Evolutionary conservation across 2,329 filamentous ascomycete species (phyloP).

Genomic region (Talaromyces funiculosus): DNA sequence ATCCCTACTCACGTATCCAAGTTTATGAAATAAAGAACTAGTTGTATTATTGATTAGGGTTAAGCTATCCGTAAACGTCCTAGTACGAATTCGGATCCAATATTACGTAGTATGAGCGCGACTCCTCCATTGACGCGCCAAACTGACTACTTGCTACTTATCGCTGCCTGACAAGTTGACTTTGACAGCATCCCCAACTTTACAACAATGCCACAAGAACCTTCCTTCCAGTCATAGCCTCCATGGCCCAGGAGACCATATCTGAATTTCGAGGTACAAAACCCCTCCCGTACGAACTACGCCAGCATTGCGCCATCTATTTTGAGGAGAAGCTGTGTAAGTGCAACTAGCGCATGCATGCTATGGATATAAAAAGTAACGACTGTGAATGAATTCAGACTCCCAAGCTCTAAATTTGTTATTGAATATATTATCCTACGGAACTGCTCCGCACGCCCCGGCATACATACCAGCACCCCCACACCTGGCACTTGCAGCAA

Average conservation of each 20-base stretch:
- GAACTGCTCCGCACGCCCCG: constrained; percentile 37
- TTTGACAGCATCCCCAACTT: neutral
- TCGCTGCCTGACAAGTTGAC: neutral
- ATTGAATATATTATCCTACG: constrained; percentile 36
- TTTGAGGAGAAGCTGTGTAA: constrained; percentile 69
- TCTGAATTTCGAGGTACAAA: constrained; percentile 49
- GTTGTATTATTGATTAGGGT: too few relatives aligned
- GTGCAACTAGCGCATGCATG: constrained; percentile 18
- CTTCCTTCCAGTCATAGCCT: neutral
- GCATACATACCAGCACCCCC: constrained; percentile 63
- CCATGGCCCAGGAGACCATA: neutral
- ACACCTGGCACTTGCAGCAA: constrained; percentile 71
- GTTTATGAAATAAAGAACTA: too few relatives aligned
- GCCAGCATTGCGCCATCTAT: constrained; percentile 63
- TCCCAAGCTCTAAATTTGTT: constrained; percentile 59
- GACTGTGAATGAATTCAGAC: constrained; percentile 34
- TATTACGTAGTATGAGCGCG: too few relatives aligned
- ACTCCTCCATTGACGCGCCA: too few relatives aligned
- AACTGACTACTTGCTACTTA: too few relatives aligned
- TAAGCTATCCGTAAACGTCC: too few relatives aligned
- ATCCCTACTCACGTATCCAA: too few relatives aligned
- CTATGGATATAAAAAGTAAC: constrained; percentile 3
- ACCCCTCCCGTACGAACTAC: constrained; percentile 58
- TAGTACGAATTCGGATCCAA: too few relatives aligned
- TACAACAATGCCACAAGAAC: constrained; percentile 1